phyloP scores from a whole-genome alignment of 2,329 filamentous ascomycete species.

The Chrysosphaeria jannelii region DNA sequence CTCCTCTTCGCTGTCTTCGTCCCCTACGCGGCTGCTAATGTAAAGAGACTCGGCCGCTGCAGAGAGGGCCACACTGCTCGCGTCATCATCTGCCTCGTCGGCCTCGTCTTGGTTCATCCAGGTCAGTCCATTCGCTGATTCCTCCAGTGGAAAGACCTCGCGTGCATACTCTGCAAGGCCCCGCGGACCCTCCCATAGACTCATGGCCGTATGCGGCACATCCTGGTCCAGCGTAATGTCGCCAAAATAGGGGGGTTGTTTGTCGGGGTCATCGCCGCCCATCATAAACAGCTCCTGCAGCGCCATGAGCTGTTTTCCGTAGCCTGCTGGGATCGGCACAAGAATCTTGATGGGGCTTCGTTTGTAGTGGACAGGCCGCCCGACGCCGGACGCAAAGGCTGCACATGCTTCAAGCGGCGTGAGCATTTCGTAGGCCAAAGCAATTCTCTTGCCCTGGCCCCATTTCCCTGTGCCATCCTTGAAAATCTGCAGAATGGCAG shows the following conservation, averaged over 20 bases:
- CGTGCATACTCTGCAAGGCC: conserved; percentile 82
- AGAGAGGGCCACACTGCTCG: conserved; percentile 3
- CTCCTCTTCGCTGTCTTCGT: conserved; percentile 6
- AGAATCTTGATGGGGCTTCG: conserved; percentile 54
- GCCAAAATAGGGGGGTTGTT: conserved; percentile 34
- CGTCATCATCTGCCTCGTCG: conserved; percentile 8
- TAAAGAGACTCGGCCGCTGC: no score
- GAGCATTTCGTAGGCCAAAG: conserved; percentile 70
- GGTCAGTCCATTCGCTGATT: conserved; percentile 71
- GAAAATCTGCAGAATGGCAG: conserved; percentile 75
- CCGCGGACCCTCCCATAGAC: conserved; percentile 74
- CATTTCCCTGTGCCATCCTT: conserved; percentile 75
- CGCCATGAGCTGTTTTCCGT: conserved; percentile 58
- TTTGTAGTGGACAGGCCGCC: conserved; percentile 49
- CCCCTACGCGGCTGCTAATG: not conserved
- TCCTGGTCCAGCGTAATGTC: conserved; percentile 23
- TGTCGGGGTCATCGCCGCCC: conserved; percentile 18
- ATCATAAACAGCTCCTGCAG: conserved; percentile 27
- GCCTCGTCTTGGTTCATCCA: conserved; percentile 46
- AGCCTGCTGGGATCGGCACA: conserved; percentile 64
- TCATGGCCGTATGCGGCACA: conserved; percentile 44
- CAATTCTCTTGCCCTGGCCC: conserved; percentile 42
- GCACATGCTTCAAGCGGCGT: conserved; percentile 58
- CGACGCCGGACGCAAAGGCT: conserved; percentile 50
- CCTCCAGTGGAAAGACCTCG: conserved; percentile 82